Evolutionary conservation across 2,329 filamentous ascomycete genomes (phyloP).

Genomic region (Penicillium janthinellum): DNA sequence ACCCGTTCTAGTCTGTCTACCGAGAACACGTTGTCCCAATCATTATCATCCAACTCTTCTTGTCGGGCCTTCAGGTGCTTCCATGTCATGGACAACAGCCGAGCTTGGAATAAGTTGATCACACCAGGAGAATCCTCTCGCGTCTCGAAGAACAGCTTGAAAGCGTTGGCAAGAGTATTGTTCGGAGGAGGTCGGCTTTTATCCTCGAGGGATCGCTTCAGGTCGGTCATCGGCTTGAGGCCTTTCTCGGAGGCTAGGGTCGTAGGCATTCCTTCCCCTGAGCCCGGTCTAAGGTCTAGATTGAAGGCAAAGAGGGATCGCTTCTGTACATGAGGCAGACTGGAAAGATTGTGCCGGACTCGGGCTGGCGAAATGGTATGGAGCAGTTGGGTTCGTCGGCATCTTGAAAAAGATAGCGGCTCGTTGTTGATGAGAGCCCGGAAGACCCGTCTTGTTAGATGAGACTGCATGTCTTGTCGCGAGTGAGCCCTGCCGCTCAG

Average conservation of each 20-base stretch:
- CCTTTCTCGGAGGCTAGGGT: constrained; percentile 63
- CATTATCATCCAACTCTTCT: constrained; percentile 32
- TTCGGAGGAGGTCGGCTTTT: constrained; percentile 65
- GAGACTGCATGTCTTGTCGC: constrained; percentile 44
- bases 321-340: constrained; percentile 40
- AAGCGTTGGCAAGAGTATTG: constrained; percentile 66
- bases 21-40: constrained; percentile 42
- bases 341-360: constrained; percentile 31
- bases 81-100: constrained; percentile 62
- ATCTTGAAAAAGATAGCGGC: constrained; percentile 45
- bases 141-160: constrained; percentile 64
- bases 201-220: constrained; percentile 64
- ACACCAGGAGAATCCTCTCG: constrained; percentile 51
- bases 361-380: constrained; percentile 34
- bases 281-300: constrained; percentile 45
- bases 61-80: constrained; percentile 56
- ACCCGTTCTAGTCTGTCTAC: constrained; percentile 44
- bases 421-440: constrained; percentile 48
- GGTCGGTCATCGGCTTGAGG: constrained; percentile 69
- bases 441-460: constrained; percentile 49
- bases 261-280: constrained; percentile 51
- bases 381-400: constrained; percentile 36
- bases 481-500: background rate
- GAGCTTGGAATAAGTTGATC: constrained; percentile 68
- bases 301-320: constrained; percentile 39